Evolutionary conservation across 2,329 filamentous ascomycete genomes (phyloP).

Genomic region (Sarocladium brachiariae): DNA sequence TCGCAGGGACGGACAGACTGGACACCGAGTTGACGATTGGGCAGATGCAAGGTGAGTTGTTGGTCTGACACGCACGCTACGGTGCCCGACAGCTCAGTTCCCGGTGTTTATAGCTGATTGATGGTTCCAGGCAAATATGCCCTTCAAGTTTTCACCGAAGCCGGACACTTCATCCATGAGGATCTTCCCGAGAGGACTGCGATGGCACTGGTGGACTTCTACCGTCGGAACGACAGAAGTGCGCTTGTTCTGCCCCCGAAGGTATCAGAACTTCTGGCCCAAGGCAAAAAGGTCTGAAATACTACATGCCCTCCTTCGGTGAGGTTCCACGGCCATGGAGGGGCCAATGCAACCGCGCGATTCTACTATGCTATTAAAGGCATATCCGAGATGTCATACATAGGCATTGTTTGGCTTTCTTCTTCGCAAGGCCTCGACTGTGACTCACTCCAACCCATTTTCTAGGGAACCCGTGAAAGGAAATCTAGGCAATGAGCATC

Average conservation of each 20-base stretch:
- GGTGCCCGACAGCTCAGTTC: background rate
- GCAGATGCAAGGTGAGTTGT: slow-evolving; percentile 77
- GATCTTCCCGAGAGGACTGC: slow-evolving; percentile 90
- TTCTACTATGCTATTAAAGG: no score
- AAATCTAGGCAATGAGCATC: no score
- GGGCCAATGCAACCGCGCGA: no score
- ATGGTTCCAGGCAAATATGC: slow-evolving; percentile 71
- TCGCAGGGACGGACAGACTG: slow-evolving; percentile 83
- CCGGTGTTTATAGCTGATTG: background rate
- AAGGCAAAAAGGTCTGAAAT: slow-evolving; percentile 53
- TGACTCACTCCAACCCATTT: no score
- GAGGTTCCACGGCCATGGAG: no score
- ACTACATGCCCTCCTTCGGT: no score
- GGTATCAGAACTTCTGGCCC: slow-evolving; percentile 65
- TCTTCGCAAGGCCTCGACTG: no score
- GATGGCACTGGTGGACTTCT: slow-evolving; percentile 79
- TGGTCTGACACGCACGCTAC: background rate
- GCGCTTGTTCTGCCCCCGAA: slow-evolving; percentile 85
- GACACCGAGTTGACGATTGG: slow-evolving; percentile 92
- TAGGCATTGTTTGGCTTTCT: no score
- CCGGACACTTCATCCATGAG: slow-evolving; percentile 95
- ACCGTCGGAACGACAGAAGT: slow-evolving; percentile 81
- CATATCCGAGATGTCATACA: no score
- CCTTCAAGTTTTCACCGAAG: slow-evolving; percentile 86
- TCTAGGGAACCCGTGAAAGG: no score